These are phyloP conservation scores for Talaromyces sp. DNA, from an alignment of 2,329 filamentous ascomycete genomes.

Conservation along the genomic window DNA sequence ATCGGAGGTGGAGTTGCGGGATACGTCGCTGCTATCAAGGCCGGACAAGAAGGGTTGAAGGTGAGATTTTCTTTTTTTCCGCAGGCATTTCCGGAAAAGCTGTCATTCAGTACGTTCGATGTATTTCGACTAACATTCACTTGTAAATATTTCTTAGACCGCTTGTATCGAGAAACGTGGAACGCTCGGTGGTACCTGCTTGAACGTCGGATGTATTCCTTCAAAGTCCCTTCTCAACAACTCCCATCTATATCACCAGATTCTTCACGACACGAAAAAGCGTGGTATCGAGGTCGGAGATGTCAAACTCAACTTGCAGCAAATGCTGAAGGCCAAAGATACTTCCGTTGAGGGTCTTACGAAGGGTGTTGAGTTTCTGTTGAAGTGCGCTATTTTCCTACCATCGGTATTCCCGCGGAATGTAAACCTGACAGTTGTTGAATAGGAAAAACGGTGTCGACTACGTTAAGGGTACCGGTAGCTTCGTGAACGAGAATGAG, in stretches of 20 bases:
- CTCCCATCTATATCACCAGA: slow-evolving; percentile 95
- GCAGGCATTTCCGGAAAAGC: neutral
- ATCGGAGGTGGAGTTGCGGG: slow-evolving; percentile 97
- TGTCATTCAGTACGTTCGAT: neutral
- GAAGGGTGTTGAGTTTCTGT: slow-evolving; percentile 94
- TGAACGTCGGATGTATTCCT: slow-evolving; percentile 98
- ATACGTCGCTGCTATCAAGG: slow-evolving; percentile 98
- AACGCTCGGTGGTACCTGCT: slow-evolving; percentile 87
- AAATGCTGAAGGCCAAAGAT: slow-evolving; percentile 99
- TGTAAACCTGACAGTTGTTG: neutral
- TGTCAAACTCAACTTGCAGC: slow-evolving; percentile 88
- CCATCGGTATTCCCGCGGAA: neutral
- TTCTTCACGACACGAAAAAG: slow-evolving; percentile 93
- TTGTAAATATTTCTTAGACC: slow-evolving; percentile 55
- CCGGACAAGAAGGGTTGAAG: slow-evolving; percentile 94
- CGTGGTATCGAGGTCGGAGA: slow-evolving; percentile 96
- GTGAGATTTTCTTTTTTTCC: slow-evolving; percentile 43
- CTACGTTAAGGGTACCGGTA: slow-evolving; percentile 89
- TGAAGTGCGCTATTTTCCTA: slow-evolving; percentile 53
- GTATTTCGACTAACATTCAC: neutral
- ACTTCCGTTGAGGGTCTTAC: slow-evolving; percentile 81
- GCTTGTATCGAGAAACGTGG: slow-evolving; percentile 98
- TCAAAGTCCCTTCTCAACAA: slow-evolving; percentile 99
- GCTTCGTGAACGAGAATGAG: slow-evolving; percentile 84
- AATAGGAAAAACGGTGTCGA: slow-evolving; percentile 86